These are phyloP conservation scores for Malus hybrid DNA, from an alignment of 331 rosid genomes.

Conservation along the genomic window DNA sequence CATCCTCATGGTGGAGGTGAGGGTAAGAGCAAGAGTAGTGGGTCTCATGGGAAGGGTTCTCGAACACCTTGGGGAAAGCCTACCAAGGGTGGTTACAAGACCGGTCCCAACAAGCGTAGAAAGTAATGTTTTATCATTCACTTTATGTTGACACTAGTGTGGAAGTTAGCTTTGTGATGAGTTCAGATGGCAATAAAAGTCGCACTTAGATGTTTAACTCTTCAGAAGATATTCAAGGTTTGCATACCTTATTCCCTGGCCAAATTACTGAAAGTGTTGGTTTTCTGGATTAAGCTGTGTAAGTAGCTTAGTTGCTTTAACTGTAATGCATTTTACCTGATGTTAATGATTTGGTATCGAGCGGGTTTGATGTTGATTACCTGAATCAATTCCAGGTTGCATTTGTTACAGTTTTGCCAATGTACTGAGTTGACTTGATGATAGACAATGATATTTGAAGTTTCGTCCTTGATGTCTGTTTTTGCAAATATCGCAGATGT, in stretches of 20 bases:
- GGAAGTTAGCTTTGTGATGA: not conserved
- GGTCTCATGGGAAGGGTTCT: conserved; percentile 43
- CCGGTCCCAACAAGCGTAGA: conserved; percentile 63
- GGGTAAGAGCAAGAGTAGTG: conserved; percentile 79
- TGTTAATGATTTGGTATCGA: not conserved
- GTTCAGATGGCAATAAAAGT: not conserved
- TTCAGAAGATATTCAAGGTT: not conserved
- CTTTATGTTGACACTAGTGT: conserved; percentile 15
- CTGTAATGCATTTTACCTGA: not conserved
- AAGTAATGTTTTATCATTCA: conserved; percentile 20
- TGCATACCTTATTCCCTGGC: not conserved
- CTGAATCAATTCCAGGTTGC: not conserved
- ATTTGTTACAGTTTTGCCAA: not conserved
- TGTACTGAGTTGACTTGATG: not conserved
- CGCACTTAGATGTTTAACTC: not conserved
- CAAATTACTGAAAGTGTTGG: not conserved
- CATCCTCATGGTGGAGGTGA: conserved; percentile 97
- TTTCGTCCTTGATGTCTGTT: not conserved
- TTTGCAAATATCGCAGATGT: not conserved
- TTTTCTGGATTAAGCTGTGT: not conserved
- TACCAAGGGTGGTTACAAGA: conserved; percentile 65
- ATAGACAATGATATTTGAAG: not conserved
- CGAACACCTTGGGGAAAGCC: conserved; percentile 90
- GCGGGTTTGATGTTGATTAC: not conserved
- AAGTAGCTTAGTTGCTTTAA: not conserved